Conservation (phyloP, 2,329 filamentous ascomycete species). For the Cryoendolithus antarcticus region DNA sequence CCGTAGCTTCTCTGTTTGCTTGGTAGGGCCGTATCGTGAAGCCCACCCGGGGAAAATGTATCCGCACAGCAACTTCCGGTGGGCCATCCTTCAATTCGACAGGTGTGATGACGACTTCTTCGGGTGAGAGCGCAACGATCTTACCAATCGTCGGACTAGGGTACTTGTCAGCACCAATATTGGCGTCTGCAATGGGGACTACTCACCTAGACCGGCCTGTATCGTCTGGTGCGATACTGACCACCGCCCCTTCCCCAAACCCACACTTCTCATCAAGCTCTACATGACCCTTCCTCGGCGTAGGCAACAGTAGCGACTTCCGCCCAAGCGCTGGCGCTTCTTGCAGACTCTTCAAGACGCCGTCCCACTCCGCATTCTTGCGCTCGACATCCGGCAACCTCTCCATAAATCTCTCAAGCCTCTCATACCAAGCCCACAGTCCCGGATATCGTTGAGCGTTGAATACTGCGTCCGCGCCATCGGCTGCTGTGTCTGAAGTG, state of each 20-base stretch:
- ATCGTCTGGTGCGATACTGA: constrained; percentile 29
- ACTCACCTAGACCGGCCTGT: constrained; percentile 24
- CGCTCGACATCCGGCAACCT: constrained; percentile 18
- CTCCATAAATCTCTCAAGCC: constrained; percentile 14
- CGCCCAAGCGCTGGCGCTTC: constrained; percentile 11
- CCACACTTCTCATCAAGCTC: constrained; percentile 21
- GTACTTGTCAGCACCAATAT: constrained; percentile 4
- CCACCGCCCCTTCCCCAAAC: constrained; percentile 18
- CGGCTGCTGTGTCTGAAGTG: constrained; percentile 16
- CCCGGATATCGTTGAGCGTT: constrained; percentile 26
- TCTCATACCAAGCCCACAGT: constrained; percentile 25
- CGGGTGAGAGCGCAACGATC: constrained; percentile 26
- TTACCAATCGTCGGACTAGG: constrained; percentile 24
- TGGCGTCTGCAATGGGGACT: neutral
- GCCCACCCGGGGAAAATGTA: constrained; percentile 30
- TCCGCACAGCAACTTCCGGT: constrained; percentile 20
- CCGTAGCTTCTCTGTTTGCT: too few species aligned
- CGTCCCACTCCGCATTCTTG: constrained; percentile 9
- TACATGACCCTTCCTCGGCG: constrained; percentile 14
- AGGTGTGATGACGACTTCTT: constrained; percentile 29
- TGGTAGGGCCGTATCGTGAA: constrained; percentile 22
- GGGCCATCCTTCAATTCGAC: constrained; percentile 12
- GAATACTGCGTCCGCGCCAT: constrained; percentile 19
- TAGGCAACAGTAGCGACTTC: constrained; percentile 16
- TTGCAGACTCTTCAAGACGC: constrained; percentile 18